Evolutionary conservation across 331 rosid species (phyloP).

Genomic region (Spiraea crenata): DNA sequence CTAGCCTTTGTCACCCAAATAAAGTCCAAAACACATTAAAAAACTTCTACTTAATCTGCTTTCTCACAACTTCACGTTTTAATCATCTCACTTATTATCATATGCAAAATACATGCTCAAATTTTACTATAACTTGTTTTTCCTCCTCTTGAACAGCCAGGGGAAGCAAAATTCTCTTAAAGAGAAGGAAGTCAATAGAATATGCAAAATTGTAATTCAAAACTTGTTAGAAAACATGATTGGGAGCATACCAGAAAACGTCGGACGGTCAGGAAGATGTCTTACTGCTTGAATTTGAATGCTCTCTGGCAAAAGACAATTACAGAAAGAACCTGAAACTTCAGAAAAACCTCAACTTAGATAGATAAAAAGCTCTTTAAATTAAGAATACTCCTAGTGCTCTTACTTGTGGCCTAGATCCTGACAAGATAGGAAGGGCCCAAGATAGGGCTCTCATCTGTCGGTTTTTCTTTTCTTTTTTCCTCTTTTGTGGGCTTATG

Average conservation of each 20-base stretch:
- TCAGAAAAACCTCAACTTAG: slow-evolving; percentile 38
- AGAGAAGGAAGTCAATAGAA: background rate
- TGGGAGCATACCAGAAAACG: slow-evolving; percentile 58
- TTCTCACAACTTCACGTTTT: background rate
- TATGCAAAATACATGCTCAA: background rate
- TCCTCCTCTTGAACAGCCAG: background rate
- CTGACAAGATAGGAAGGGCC: no score
- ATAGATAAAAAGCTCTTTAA: slow-evolving; percentile 21
- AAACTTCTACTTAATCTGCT: background rate
- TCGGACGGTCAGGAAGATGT: slow-evolving; percentile 69
- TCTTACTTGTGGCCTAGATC: no score
- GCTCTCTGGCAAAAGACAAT: slow-evolving; percentile 91
- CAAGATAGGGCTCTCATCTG: no score
- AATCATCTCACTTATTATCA: background rate
- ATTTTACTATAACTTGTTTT: background rate
- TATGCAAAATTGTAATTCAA: background rate
- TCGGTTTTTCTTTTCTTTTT: no score
- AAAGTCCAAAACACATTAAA: background rate
- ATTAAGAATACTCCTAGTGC: no score
- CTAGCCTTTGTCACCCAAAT: background rate
- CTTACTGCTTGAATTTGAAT: slow-evolving; percentile 74
- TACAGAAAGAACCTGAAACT: slow-evolving; percentile 89
- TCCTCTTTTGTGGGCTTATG: no score
- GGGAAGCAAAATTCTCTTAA: background rate
- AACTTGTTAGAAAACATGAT: background rate